Conservation (phyloP, 371 early-diverging fungal genomes). For the Actinomucor elegans region DNA sequence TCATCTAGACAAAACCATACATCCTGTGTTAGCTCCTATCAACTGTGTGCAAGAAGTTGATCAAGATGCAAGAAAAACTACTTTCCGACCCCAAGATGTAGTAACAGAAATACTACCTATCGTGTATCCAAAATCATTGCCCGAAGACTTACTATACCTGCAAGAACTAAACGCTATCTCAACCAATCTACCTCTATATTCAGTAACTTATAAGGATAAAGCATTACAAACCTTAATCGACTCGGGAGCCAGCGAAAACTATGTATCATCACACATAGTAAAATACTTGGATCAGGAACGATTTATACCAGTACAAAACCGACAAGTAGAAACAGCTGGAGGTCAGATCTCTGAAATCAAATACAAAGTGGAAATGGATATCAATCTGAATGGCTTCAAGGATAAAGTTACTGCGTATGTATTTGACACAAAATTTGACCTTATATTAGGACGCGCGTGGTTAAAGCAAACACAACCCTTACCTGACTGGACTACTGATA, state of each 20-base stretch:
- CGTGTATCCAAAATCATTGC: background rate
- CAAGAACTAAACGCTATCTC: background rate
- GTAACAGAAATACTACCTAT: background rate
- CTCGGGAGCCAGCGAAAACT: constrained; percentile 11
- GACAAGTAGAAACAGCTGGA: constrained; percentile 5
- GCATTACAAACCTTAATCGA: background rate
- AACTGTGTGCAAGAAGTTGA: no score
- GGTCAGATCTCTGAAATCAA: background rate
- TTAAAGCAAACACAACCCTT: background rate
- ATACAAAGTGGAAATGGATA: background rate
- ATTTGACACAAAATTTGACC: constrained; percentile 10
- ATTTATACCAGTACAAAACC: background rate
- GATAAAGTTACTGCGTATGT: constrained; percentile 2
- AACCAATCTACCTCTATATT: background rate
- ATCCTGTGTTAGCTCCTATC: no score
- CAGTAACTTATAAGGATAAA: background rate
- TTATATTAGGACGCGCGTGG: constrained; percentile 11
- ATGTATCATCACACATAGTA: background rate
- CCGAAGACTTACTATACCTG: background rate
- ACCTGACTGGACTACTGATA: constrained; percentile 11
- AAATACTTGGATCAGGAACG: background rate
- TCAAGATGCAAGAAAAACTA: background rate
- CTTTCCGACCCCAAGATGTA: background rate
- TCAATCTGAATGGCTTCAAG: background rate
- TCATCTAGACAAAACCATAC: no score